Percentiles rank a stretch among this genome's conserved stretches.
Conservation (phyloP, 495 filamentous ascomycete genomes). For the Aspergillus heteromorphus region DNA sequence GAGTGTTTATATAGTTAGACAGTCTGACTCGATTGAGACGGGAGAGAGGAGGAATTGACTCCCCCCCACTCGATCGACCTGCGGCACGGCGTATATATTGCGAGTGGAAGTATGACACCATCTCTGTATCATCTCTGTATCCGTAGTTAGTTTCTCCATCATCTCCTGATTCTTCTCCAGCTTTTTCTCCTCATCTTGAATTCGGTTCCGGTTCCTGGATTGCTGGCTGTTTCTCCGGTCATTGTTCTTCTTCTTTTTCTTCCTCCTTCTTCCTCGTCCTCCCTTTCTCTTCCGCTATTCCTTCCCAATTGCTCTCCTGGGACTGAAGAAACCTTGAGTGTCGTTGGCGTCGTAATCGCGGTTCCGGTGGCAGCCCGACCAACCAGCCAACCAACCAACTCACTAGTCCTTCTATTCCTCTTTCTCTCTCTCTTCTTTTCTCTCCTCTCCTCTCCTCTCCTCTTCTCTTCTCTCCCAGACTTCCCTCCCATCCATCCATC, state of each 20-base stretch:
- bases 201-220: too few species aligned
- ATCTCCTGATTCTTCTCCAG: neutral
- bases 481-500: neutral
- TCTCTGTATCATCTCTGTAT: neutral
- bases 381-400: neutral
- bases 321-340: slow-evolving; percentile 1
- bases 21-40: too few species aligned
- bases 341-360: slow-evolving; percentile 9
- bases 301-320: neutral
- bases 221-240: neutral
- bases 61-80: too few species aligned
- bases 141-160: too few species aligned
- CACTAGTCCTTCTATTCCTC: slow-evolving; percentile 2
- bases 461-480: slow-evolving; percentile 1
- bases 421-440: slow-evolving; percentile 3
- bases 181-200: neutral
- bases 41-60: too few species aligned
- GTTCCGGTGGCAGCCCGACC: slow-evolving; percentile 3
- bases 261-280: neutral
- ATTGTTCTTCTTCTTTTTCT: neutral
- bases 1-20: neutral
- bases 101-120: neutral
- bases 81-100: too few species aligned
- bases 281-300: neutral
- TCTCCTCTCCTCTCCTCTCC: slow-evolving; percentile 7